These are phyloP conservation scores for Dalechampia spathulata DNA, from an alignment of 441 rosid species.

Conservation along the genomic window DNA sequence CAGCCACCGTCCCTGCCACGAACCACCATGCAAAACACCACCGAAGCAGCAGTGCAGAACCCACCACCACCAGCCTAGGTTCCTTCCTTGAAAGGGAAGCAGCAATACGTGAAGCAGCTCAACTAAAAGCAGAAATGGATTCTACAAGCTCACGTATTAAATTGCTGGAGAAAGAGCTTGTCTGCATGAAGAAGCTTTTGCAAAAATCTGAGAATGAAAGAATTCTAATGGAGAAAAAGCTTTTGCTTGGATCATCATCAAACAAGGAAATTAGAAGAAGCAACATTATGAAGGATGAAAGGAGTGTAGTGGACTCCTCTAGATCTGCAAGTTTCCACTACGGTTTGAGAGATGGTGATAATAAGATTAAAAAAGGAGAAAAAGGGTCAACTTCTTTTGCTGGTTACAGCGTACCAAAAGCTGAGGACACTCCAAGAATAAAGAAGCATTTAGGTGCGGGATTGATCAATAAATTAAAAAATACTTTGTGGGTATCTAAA, in stretches of 20 bases:
- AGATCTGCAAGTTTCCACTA: slow-evolving; percentile 63
- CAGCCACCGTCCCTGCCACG: slow-evolving; percentile 11
- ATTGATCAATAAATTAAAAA: slow-evolving; percentile 47
- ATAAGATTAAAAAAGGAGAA: slow-evolving; percentile 40
- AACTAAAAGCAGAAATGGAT: slow-evolving; percentile 63
- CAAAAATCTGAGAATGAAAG: slow-evolving; percentile 26
- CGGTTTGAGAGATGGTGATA: slow-evolving; percentile 8
- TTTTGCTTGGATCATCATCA: not conserved
- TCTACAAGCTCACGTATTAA: slow-evolving; percentile 60
- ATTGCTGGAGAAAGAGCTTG: slow-evolving; percentile 56
- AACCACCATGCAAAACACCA: slow-evolving; percentile 2
- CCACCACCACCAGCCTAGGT: slow-evolving; percentile 38
- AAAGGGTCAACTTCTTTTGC: slow-evolving; percentile 49
- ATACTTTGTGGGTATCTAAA: slow-evolving; percentile 37
- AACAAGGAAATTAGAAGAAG: not conserved
- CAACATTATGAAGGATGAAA: slow-evolving; percentile 8
- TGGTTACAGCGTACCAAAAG: slow-evolving; percentile 18
- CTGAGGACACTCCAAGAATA: slow-evolving; percentile 13
- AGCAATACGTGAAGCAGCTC: slow-evolving; percentile 39
- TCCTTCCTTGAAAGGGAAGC: slow-evolving; percentile 60
- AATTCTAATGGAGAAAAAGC: slow-evolving; percentile 12
- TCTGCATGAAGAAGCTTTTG: slow-evolving; percentile 47
- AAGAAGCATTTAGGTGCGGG: slow-evolving; percentile 36
- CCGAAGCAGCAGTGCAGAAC: not conserved
- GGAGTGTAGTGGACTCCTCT: slow-evolving; percentile 36